Percentiles rank a stretch among this genome's conserved stretches.
Evolutionary conservation across 2,329 filamentous ascomycete species (phyloP).

Genomic region (Aspergillus pseudoglaucus): DNA sequence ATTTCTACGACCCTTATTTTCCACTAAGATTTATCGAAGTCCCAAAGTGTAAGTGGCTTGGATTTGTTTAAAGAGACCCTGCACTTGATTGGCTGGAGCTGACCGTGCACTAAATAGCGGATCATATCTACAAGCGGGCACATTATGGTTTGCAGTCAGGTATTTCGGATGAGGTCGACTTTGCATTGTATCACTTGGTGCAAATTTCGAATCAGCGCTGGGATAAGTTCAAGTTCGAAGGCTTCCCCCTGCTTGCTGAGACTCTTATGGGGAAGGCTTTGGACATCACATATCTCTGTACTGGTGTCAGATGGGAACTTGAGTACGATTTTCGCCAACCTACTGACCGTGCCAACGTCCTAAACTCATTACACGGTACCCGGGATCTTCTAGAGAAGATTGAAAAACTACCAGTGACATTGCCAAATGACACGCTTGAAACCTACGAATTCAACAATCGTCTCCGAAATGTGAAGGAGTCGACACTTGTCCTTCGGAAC

Average conservation of each 20-base stretch:
- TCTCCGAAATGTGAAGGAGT: slow-evolving; percentile 74
- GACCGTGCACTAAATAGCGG: slow-evolving; percentile 20
- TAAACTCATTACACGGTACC: slow-evolving; percentile 63
- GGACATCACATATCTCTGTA: slow-evolving; percentile 71
- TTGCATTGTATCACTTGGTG: slow-evolving; percentile 85
- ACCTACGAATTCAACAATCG: slow-evolving; percentile 63
- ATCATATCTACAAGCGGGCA: slow-evolving; percentile 79
- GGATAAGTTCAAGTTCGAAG: slow-evolving; percentile 92
- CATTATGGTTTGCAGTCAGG: slow-evolving; percentile 75
- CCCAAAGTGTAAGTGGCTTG: slow-evolving; percentile 26
- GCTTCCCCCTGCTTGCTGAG: slow-evolving; percentile 82
- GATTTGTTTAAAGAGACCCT: neutral
- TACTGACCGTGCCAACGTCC: slow-evolving; percentile 49
- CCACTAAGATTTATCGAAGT: slow-evolving; percentile 30
- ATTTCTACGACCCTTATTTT: slow-evolving; percentile 35
- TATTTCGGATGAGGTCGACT: slow-evolving; percentile 77
- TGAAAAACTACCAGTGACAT: slow-evolving; percentile 51
- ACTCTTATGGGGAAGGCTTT: slow-evolving; percentile 79
- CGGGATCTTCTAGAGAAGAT: slow-evolving; percentile 68
- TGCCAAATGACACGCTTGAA: slow-evolving; percentile 61
- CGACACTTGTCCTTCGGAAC: slow-evolving; percentile 81
- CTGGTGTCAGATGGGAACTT: slow-evolving; percentile 73
- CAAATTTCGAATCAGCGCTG: slow-evolving; percentile 93
- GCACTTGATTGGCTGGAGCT: neutral
- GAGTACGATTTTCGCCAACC: slow-evolving; percentile 57